These are phyloP conservation scores for Lignosus rhinocerotis DNA, from an alignment of 1,284 basidiomycete genomes.

Conservation along the genomic window DNA sequence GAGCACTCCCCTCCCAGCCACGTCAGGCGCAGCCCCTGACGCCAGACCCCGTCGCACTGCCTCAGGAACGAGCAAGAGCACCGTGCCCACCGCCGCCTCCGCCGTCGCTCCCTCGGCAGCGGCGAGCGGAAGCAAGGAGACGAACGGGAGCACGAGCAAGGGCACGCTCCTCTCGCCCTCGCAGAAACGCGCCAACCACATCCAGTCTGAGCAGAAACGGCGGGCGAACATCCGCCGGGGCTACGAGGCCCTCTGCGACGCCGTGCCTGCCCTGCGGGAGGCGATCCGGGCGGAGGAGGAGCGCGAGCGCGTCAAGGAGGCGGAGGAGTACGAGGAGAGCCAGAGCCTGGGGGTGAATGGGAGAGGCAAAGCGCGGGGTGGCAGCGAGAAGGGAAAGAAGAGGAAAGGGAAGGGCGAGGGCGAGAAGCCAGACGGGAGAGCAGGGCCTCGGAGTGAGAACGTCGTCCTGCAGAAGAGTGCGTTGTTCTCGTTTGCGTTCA, in stretches of 20 bases:
- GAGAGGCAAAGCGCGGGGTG: slow-evolving; percentile 17
- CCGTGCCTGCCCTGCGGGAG: slow-evolving; percentile 76
- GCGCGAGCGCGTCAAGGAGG: slow-evolving; percentile 30
- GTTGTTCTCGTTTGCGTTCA: slow-evolving; percentile 31
- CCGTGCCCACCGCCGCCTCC: background rate
- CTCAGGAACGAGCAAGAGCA: slow-evolving; percentile 7
- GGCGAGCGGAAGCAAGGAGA: background rate
- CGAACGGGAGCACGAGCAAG: slow-evolving; percentile 20
- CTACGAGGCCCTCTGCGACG: slow-evolving; percentile 82
- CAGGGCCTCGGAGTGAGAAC: slow-evolving; percentile 84
- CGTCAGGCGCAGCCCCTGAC: slow-evolving; percentile 13
- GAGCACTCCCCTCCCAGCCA: slow-evolving; percentile 13
- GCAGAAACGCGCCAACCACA: slow-evolving; percentile 93
- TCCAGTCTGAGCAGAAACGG: slow-evolving; percentile 87
- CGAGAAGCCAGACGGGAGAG: slow-evolving; percentile 75
- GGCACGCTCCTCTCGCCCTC: slow-evolving; percentile 45
- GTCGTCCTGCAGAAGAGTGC: slow-evolving; percentile 81
- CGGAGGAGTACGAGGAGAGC: slow-evolving; percentile 7
- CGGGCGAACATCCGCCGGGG: slow-evolving; percentile 88
- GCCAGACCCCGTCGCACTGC: slow-evolving; percentile 9
- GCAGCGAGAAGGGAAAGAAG: slow-evolving; percentile 35
- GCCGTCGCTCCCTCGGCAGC: background rate
- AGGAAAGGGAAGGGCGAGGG: slow-evolving; percentile 39
- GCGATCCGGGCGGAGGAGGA: slow-evolving; percentile 72
- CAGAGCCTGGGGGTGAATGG: slow-evolving; percentile 14